A percentile compares a stretch with the other conserved stretches of the same genome.
phyloP scores from a whole-genome alignment of 2,329 filamentous ascomycete genomes.

The Epichloe typhina region DNA sequence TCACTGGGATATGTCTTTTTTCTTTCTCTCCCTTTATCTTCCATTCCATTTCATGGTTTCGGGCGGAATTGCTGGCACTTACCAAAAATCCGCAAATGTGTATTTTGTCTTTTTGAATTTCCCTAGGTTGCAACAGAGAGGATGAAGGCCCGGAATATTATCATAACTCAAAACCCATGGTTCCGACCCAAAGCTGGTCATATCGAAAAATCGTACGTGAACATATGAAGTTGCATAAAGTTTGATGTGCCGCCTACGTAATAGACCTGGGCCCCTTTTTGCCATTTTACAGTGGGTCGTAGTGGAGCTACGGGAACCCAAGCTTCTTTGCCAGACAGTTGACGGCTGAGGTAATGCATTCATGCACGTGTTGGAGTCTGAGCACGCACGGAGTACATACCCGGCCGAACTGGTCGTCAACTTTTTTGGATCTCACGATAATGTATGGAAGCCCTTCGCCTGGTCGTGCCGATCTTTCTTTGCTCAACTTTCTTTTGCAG shows the following conservation, averaged over 20 bases:
- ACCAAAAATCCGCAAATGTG: background rate
- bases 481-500: background rate
- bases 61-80: background rate
- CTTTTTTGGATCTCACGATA: background rate
- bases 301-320: background rate
- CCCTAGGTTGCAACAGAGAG: background rate
- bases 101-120: background rate
- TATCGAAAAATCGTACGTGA: no score
- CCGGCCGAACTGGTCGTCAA: background rate
- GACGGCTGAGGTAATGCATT: background rate
- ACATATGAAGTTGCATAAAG: no score
- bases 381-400: background rate
- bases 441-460: background rate
- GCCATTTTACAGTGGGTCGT: background rate
- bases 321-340: no score
- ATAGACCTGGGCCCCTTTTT: background rate
- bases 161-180: no score
- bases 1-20: background rate
- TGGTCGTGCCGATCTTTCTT: background rate
- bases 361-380: no score
- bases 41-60: background rate
- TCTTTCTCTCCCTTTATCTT: background rate
- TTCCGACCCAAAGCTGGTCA: no score
- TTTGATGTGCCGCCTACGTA: no score
- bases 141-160: background rate